Evolutionary conservation across 75 land plant genomes (phyloP).

Genomic region (Ceratopteris richardii): DNA sequence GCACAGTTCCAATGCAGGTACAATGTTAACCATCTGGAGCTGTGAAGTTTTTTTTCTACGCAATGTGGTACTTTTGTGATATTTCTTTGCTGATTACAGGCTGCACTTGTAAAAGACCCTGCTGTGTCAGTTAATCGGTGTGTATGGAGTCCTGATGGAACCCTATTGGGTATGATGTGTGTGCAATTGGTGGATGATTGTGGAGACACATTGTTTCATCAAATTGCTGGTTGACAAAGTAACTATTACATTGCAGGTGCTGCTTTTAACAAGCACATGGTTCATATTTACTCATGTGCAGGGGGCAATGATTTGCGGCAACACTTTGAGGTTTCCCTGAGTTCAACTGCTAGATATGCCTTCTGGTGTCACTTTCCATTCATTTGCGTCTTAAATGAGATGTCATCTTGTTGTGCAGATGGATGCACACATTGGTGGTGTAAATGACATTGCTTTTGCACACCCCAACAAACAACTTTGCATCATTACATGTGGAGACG

Average conservation of each 20-base stretch:
- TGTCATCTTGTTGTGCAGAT: slow-evolving; percentile 36
- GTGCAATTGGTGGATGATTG: background rate
- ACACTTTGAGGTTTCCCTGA: slow-evolving; percentile 54
- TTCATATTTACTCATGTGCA: slow-evolving; percentile 57
- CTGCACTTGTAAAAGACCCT: slow-evolving; percentile 62
- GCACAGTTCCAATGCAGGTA: slow-evolving; percentile 66
- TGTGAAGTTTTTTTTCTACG: background rate
- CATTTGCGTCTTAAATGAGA: too few relatives aligned
- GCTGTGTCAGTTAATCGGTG: slow-evolving; percentile 57
- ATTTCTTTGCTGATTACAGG: slow-evolving; percentile 26
- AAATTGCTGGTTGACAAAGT: background rate
- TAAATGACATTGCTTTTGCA: slow-evolving; percentile 87
- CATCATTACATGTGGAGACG: slow-evolving; percentile 88
- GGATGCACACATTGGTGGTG: slow-evolving; percentile 92
- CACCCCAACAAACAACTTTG: slow-evolving; percentile 83
- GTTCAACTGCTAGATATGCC: background rate
- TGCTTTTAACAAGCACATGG: slow-evolving; percentile 75
- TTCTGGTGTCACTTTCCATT: too few relatives aligned
- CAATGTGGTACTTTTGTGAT: background rate
- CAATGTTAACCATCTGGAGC: background rate
- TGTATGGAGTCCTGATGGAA: slow-evolving; percentile 82
- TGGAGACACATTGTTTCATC: background rate
- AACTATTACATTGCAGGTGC: slow-evolving; percentile 41
- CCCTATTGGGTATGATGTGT: slow-evolving; percentile 53
- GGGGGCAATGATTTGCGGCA: slow-evolving; percentile 48